Evolutionary conservation across 345 rosid genomes (phyloP), one percentile per base, ranked within the genome.

Genomic region (Hibiscus mutabilis): DNA sequence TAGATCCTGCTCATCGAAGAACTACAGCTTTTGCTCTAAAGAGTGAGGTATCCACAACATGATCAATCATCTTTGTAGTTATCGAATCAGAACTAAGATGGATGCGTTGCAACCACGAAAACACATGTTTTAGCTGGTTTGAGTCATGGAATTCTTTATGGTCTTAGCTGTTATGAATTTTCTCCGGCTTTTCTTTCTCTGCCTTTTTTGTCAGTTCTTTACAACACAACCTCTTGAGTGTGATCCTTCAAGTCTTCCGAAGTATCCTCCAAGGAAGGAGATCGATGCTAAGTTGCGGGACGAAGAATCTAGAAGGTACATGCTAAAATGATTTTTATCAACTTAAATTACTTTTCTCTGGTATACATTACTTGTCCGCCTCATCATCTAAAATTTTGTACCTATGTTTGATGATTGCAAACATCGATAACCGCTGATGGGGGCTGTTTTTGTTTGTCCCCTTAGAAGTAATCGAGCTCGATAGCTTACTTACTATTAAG

Each of bases 221-320:
- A 77, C 80, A 22, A 79, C 89, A 27, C 81, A 86, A 71, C 97
- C 97, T 3, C 76, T 83, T 74, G 88, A 97, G 66, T 95, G 97
- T 68, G 93, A 95, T 74, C 97, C 97, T 76, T 87, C 93, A 68
- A 82, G 81, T 76, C 79, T 95, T 82, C 99, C 97, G 63, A 91
- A 90, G 65, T 95, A 90, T 79, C 93, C 99, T 68, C 97, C 97
- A 9, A 90, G 96, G 83, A 95, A 92, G 82, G 99, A 95, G 87
- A 90, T 95, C 52, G 97, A 95, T 78, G 90, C 90, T 42, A 91
- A 90, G 87, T 42, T 81, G 63, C 89, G 90, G 19, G 99, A 89
- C 77, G 96, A 94, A 58, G 92, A 87, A 63, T 82, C 85, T 68
- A 85, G 89, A 79, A 86, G 91, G 95, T 89, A 84, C 56, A n/a